Evolutionary conservation across 2,329 filamentous ascomycete genomes (phyloP), one percentile per base, ranked within the genome.

Genomic region (Exophiala mesophila): DNA sequence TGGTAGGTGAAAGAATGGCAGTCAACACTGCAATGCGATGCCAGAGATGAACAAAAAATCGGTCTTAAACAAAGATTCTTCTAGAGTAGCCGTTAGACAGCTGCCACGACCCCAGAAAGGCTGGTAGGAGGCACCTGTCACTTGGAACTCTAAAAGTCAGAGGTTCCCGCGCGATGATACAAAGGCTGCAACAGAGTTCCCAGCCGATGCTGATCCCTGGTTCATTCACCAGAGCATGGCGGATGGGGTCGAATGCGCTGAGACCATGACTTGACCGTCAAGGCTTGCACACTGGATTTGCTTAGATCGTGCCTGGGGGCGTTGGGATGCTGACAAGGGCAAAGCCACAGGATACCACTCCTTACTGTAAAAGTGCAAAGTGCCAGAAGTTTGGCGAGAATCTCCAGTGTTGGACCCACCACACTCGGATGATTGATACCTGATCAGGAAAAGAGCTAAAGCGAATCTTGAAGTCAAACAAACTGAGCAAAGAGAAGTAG

Each of bases 121-220:
- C 23, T 26, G 23, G 23, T 26, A 26, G 12, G 12, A 12, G 23
- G 12, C 23, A 39, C 16, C 44, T 39, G 48, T 44, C 39, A 48
- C 33, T 36, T 51, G 45, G 45, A 51, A 51, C 48, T 48, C 39
- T 44, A 36, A 46, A 28, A 31, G 48, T 51, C 33, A 37, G 45
- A 48, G 41, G 36, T 31, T 43, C 4, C 48, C 36, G 36, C 45
- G 32, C 41, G 20, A 41, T 36, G 45, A 41, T 21, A 39, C 30
- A 41, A 39, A 48, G 39, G 42, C 31, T 48, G 45, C 45, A 24
- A 44, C 45, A 51, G 41, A 39, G 45, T 45, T 37, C 38, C 45
- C 42, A 40, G 39, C 29, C 13, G 33, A 42, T 39, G 30, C 44
- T 41, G 39, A 29, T 32, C 48, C 36, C 37, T 37, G 37, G 31